Base-by-base conservation (phyloP, 78 protist species). In the Dictyostelium purpureum region DNA sequence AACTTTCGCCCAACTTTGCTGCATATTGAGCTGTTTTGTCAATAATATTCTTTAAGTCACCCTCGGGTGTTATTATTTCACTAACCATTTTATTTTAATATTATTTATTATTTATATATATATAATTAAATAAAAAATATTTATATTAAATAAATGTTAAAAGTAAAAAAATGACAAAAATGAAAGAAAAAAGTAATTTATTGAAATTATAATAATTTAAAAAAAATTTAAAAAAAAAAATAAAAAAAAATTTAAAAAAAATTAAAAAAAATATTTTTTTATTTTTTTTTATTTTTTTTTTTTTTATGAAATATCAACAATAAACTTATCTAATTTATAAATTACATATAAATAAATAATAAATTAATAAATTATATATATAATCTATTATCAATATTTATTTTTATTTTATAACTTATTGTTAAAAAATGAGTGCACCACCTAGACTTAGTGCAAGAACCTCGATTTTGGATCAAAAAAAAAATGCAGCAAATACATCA, bases 1-100 rank as follows among this genome's bases (percentile, higher is more conserved):
- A 92, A 31, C 35, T n/a, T 1, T 69, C 88, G 21, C 97, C 97
- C n/a, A 63, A 37, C 43, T 79, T 76, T 18, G 96, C 97, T 28
- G 57, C 93, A 76, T 85, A 91, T 38, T 24, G 31, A 31, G 96
- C 95, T 38, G 97, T 92, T 11, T 63, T 88, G 0, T 95, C 96
- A 38, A 95, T 80, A 19, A 61, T 67, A 67, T 49, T 67, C 28
- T 67, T 67, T 37, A 67, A 16, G 16, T 67, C 75, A 38, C 75
- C 75, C 31, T 6, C 28, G 7, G 75, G 75, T 67, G 49, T 6
- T 18, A 40, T 67, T 6, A 37, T 21, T 67, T 67, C 75, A 40
- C 38, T 67, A 4, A 42, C 75, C 75, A 66, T 66, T 31, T 61
- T 63, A 3, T 2, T 56, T 56, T 56, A 24, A 24, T n/a, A n/a